Evolutionary conservation across 2,329 filamentous ascomycete genomes (phyloP).

Genomic region (Aspergillus novofumigatus): DNA sequence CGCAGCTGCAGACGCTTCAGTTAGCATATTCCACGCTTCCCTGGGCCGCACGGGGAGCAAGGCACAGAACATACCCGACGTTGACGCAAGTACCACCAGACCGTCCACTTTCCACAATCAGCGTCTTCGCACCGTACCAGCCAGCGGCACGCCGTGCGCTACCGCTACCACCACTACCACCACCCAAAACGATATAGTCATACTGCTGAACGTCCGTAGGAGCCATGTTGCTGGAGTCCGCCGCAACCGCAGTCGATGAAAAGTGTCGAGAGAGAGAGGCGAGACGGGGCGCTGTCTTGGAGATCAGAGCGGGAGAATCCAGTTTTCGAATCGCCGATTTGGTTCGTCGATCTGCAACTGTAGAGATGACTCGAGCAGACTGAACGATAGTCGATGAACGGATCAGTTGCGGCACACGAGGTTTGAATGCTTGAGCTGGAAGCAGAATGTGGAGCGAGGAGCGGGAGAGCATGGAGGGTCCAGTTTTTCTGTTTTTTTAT

Average conservation of each 20-base stretch:
- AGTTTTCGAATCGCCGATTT: conserved; percentile 11
- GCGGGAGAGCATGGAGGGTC: conserved; percentile 20
- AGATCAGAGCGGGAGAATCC: conserved; percentile 17
- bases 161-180: conserved; percentile 50
- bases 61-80: conserved; percentile 44
- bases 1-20: conserved; percentile 35
- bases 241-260: conserved; percentile 23
- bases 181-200: conserved; percentile 54
- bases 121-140: conserved; percentile 49
- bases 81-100: conserved; percentile 51
- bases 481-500: background rate
- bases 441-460: conserved; percentile 12
- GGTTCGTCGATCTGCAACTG: conserved; percentile 1
- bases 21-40: background rate
- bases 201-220: conserved; percentile 46
- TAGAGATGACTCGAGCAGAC: conserved; percentile 10
- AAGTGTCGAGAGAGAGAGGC: conserved; percentile 41
- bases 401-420: conserved; percentile 6
- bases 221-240: conserved; percentile 40
- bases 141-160: conserved; percentile 48
- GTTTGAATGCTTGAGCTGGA: conserved; percentile 16
- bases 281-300: conserved; percentile 29
- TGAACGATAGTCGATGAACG: conserved; percentile 3
- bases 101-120: conserved; percentile 48
- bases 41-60: background rate